These are phyloP conservation scores for Pythium coloratum DNA, from an alignment of 352 stramenopile species.

Conservation along the genomic window DNA sequence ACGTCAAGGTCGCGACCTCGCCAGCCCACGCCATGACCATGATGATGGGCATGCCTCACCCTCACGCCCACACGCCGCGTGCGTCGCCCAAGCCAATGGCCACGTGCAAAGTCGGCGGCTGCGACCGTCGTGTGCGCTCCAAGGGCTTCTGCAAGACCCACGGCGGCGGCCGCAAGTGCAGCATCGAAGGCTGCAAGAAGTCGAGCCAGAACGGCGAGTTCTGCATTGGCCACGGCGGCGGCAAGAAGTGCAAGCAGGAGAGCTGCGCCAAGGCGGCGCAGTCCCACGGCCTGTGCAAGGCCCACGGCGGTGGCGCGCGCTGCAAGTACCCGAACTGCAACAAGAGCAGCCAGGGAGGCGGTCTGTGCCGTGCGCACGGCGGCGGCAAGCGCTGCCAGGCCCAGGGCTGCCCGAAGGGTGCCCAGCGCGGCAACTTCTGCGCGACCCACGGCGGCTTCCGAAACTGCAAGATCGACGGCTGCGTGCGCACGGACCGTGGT, in stretches of 20 bases:
- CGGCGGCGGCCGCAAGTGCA: constrained; percentile 79
- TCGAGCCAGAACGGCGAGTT: constrained; percentile 86
- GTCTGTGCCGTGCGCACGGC: constrained; percentile 76
- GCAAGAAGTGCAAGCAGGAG: constrained; percentile 86
- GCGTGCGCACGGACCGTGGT: constrained; percentile 77
- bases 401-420: constrained; percentile 70
- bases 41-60: constrained; percentile 31
- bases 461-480: constrained; percentile 86
- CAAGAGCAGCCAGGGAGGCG: constrained; percentile 80
- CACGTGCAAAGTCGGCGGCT: constrained; percentile 61
- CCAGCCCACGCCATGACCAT: constrained; percentile 33
- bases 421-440: constrained; percentile 84
- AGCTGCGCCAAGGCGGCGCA: constrained; percentile 83
- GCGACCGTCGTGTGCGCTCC: constrained; percentile 66
- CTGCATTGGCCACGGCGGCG: constrained; percentile 84
- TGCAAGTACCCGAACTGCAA: constrained; percentile 85
- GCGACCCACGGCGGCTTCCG: constrained; percentile 83
- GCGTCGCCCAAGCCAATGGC: constrained; percentile 58
- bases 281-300: constrained; percentile 84
- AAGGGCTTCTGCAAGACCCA: constrained; percentile 88
- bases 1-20: constrained; percentile 34
- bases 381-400: constrained; percentile 80
- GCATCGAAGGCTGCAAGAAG: constrained; percentile 85
- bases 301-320: constrained; percentile 76
- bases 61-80: constrained; percentile 29